phyloP scores from a whole-genome alignment of 495 filamentous ascomycete genomes.

The Delitschia confertaspora region DNA sequence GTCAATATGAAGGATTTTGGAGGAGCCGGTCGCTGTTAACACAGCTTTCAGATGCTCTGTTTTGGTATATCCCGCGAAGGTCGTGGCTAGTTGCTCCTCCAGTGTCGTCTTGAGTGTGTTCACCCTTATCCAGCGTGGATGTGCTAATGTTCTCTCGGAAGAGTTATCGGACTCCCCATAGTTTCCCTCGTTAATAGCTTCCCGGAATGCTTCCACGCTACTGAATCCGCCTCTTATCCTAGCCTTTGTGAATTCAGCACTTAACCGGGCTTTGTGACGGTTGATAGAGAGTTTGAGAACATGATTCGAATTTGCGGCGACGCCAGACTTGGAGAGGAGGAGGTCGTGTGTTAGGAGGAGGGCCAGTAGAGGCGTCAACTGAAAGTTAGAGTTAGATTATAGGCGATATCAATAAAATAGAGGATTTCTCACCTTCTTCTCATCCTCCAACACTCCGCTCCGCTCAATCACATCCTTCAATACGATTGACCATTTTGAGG shows the following conservation, averaged over 20 bases:
- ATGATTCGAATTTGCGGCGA: constrained; percentile 67
- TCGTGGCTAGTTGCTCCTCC: constrained; percentile 57
- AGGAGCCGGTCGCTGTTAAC: constrained; percentile 13
- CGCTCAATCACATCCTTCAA: constrained; percentile 79
- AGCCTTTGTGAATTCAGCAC: constrained; percentile 70
- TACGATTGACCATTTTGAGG: constrained; percentile 80
- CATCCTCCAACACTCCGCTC: constrained; percentile 42
- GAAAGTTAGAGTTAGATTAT: constrained; percentile 25
- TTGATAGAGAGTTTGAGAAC: constrained; percentile 65
- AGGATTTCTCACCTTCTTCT: constrained; percentile 68
- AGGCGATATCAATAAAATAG: background rate
- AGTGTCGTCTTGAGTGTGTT: constrained; percentile 68
- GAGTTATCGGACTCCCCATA: background rate
- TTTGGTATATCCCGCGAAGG: constrained; percentile 51
- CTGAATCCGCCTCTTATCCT: constrained; percentile 61
- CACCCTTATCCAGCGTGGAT: constrained; percentile 83
- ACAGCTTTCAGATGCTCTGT: constrained; percentile 44
- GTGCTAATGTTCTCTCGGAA: constrained; percentile 7
- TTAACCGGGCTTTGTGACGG: constrained; percentile 70
- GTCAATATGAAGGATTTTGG: constrained; percentile 53
- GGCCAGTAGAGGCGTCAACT: constrained; percentile 75
- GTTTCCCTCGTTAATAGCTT: constrained; percentile 41
- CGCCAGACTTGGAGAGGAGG: constrained; percentile 67
- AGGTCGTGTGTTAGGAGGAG: constrained; percentile 82
- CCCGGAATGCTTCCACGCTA: constrained; percentile 54